phyloP scores from a whole-genome alignment of 2,329 filamentous ascomycete species.

The Elsinoe perseae region DNA sequence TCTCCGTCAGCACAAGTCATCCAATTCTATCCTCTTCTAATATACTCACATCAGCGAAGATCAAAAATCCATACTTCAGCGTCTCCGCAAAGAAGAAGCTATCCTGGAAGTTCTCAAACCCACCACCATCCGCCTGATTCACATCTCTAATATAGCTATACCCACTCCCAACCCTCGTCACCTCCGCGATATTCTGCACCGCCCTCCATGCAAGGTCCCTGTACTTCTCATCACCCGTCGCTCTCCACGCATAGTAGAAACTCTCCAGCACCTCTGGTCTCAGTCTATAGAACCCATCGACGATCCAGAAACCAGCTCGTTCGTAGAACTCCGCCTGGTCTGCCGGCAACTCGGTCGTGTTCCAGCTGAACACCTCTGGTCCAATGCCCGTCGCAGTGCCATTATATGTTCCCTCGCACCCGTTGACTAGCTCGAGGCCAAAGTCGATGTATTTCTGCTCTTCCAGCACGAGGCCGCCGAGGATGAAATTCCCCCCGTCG shows the following conservation, averaged over 20 bases:
- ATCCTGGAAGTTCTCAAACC: constrained; percentile 64
- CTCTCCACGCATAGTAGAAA: constrained; percentile 78
- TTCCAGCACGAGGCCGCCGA: constrained; percentile 64
- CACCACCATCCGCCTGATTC: constrained; percentile 54
- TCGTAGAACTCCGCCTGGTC: constrained; percentile 53
- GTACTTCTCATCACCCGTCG: constrained; percentile 67
- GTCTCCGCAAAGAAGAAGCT: constrained; percentile 86
- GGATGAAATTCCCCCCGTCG: constrained; percentile 75
- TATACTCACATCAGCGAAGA: constrained; percentile 39
- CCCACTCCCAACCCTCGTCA: constrained; percentile 56
- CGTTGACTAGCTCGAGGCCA: constrained; percentile 62
- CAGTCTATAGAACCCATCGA: constrained; percentile 54
- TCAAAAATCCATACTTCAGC: constrained; percentile 74
- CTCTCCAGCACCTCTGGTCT: constrained; percentile 73
- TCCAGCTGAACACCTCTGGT: constrained; percentile 52
- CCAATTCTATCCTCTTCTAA: background rate
- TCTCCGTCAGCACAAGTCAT: constrained; percentile 16
- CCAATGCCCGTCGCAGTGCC: constrained; percentile 65
- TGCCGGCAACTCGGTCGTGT: constrained; percentile 30
- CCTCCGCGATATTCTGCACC: constrained; percentile 60
- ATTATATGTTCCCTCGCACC: constrained; percentile 67
- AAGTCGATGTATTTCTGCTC: constrained; percentile 62
- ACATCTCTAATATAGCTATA: constrained; percentile 62
- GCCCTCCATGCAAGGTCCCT: constrained; percentile 79
- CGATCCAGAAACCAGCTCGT: constrained; percentile 63